phyloP scores from a whole-genome alignment of 768 basidiomycete species.

The Leccinum disarticulatum region DNA sequence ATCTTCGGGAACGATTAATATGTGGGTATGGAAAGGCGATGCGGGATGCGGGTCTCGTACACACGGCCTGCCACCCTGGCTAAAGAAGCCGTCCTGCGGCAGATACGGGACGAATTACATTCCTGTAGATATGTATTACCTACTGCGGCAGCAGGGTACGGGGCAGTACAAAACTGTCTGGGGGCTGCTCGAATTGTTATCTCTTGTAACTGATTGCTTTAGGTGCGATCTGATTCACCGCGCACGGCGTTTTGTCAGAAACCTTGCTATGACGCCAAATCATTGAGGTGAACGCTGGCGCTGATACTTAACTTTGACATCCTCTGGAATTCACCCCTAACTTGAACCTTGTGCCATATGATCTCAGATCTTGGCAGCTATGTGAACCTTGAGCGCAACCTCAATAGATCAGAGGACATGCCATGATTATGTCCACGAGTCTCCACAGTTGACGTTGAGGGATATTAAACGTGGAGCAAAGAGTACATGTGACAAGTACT shows the following conservation, averaged over 20 bases:
- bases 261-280: background rate
- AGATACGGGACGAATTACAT: conserved; percentile 15
- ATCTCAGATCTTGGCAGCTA: background rate
- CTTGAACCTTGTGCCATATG: background rate
- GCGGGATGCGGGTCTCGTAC: background rate
- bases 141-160: conserved; percentile 43
- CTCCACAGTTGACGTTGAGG: background rate
- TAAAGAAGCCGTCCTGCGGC: conserved; percentile 4
- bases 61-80: background rate
- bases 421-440: background rate
- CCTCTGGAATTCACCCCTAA: background rate
- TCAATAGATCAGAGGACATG: background rate
- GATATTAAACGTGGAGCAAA: too few relatives aligned
- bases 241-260: background rate
- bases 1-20: conserved; percentile 11
- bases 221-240: background rate
- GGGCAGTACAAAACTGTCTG: conserved; percentile 1
- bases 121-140: conserved; percentile 28
- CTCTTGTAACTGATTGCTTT: background rate
- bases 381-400: background rate
- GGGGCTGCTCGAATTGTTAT: background rate
- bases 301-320: background rate
- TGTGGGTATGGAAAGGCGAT: conserved; percentile 10
- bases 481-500: too few relatives aligned
- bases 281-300: background rate